These are phyloP conservation scores for Collybiopsis luxurians DNA, from an alignment of 768 basidiomycete species.

Conservation along the genomic window DNA sequence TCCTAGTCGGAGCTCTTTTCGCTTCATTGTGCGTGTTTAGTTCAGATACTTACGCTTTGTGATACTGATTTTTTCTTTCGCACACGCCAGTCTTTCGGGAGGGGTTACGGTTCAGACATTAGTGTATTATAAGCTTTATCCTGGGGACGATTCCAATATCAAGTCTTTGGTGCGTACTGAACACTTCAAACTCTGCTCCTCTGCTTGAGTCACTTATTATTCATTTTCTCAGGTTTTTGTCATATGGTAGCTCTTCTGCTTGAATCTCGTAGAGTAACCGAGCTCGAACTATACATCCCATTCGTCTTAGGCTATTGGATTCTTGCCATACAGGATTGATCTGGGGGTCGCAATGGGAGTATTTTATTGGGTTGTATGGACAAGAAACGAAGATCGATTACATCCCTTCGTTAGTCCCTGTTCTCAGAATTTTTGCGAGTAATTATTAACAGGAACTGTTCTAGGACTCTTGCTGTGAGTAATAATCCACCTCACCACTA, in stretches of 20 bases:
- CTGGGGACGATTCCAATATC: constrained; percentile 20
- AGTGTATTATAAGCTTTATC: constrained; percentile 33
- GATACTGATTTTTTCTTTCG: neutral
- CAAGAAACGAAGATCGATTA: constrained; percentile 20
- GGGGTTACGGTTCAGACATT: constrained; percentile 31
- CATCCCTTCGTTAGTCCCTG: constrained; percentile 31
- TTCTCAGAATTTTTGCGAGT: too few relatives aligned
- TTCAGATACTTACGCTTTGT: neutral
- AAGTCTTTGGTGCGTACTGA: constrained; percentile 26
- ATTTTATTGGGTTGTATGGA: constrained; percentile 33
- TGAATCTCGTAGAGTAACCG: constrained; percentile 1
- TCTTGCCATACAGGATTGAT: constrained; percentile 35
- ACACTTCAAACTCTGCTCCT: neutral
- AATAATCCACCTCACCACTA: neutral
- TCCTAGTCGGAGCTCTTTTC: constrained; percentile 35
- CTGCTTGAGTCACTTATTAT: neutral
- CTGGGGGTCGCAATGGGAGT: constrained; percentile 37
- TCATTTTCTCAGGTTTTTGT: constrained; percentile 24
- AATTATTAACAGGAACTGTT: too few relatives aligned
- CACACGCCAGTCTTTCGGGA: constrained; percentile 27
- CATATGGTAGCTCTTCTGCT: constrained; percentile 23
- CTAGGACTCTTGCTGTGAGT: constrained; percentile 1
- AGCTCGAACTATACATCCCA: too few relatives aligned
- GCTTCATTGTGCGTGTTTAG: constrained; percentile 31
- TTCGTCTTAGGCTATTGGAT: constrained; percentile 32